A percentile compares a stretch with the other conserved stretches of the same genome.
phyloP scores from a whole-genome alignment of 805 yeast genomes.

The Ogataea chonburiensis region DNA sequence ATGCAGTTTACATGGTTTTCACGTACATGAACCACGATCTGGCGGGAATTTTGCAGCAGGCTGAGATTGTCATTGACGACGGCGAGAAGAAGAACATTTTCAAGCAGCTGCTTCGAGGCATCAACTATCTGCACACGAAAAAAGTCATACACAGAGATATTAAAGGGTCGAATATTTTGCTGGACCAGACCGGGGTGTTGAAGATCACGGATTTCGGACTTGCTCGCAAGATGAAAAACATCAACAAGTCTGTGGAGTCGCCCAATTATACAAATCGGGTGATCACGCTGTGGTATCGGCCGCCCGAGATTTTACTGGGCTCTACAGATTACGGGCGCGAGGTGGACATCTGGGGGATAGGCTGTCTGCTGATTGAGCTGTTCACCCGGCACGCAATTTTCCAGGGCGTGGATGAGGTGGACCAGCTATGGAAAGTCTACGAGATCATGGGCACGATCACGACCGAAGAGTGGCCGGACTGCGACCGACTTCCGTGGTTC shows the following conservation, averaged over 20 bases:
- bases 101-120: slow-evolving; percentile 64
- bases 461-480: slow-evolving; percentile 68
- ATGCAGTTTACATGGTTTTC: slow-evolving; percentile 81
- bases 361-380: slow-evolving; percentile 83
- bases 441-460: slow-evolving; percentile 87
- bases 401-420: slow-evolving; percentile 86
- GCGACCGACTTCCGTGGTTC: slow-evolving; percentile 88
- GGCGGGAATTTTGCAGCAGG: slow-evolving; percentile 81
- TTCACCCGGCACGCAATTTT: slow-evolving; percentile 74
- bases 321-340: slow-evolving; percentile 87
- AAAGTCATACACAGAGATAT: slow-evolving; percentile 77
- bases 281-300: slow-evolving; percentile 95
- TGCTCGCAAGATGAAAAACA: slow-evolving; percentile 69
- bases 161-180: slow-evolving; percentile 74
- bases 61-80: slow-evolving; percentile 57
- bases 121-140: slow-evolving; percentile 65
- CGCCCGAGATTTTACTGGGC: slow-evolving; percentile 90
- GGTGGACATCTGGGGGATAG: slow-evolving; percentile 96
- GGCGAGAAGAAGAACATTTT: slow-evolving; percentile 68
- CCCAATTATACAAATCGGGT: slow-evolving; percentile 93
- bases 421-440: slow-evolving; percentile 75
- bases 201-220: slow-evolving; percentile 83
- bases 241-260: slow-evolving; percentile 45
- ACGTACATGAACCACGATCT: slow-evolving; percentile 93
- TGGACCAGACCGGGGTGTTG: slow-evolving; percentile 59